Conservation (phyloP, 2,329 filamentous ascomycete genomes). For the Verticillium alfalfae region DNA sequence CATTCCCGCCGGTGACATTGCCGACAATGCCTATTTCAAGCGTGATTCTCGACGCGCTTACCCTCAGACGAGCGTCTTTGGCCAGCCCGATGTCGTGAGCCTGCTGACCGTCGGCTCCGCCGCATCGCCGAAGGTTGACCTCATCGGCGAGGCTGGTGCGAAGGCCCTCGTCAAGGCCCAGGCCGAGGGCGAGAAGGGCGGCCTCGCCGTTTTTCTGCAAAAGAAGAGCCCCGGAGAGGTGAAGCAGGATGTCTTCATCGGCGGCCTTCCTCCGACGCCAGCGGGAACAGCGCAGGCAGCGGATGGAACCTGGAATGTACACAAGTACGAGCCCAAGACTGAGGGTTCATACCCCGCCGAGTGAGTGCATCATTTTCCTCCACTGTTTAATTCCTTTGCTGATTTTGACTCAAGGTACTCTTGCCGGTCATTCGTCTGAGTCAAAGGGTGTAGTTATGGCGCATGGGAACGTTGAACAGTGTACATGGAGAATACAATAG, state of each 20-base stretch:
- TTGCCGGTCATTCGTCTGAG: slow-evolving; percentile 56
- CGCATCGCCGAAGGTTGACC: slow-evolving; percentile 73
- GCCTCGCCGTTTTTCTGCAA: slow-evolving; percentile 69
- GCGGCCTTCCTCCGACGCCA: slow-evolving; percentile 83
- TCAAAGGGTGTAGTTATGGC: slow-evolving; percentile 11
- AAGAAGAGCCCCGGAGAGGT: slow-evolving; percentile 45
- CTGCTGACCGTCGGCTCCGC: slow-evolving; percentile 82
- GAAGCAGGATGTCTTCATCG: slow-evolving; percentile 57
- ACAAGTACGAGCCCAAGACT: slow-evolving; percentile 59
- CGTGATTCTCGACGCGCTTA: slow-evolving; percentile 82
- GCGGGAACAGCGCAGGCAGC: slow-evolving; percentile 55
- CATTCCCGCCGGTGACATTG: slow-evolving; percentile 76
- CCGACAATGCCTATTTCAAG: slow-evolving; percentile 95
- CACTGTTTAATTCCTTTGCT: slow-evolving; percentile 17
- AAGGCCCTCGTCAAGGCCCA: slow-evolving; percentile 69
- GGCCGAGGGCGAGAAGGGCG: slow-evolving; percentile 66
- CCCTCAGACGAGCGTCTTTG: slow-evolving; percentile 72
- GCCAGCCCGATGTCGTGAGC: slow-evolving; percentile 78
- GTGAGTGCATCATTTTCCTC: slow-evolving; percentile 42
- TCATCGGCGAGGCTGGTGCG: slow-evolving; percentile 58
- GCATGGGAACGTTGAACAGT: slow-evolving; percentile 16
- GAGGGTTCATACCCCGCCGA: slow-evolving; percentile 66
- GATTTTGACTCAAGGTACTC: slow-evolving; percentile 46
- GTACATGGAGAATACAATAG: slow-evolving; percentile 21
- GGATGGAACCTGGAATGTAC: slow-evolving; percentile 54